Percentiles rank a stretch among this genome's conserved stretches.
Conservation (phyloP, 2,329 filamentous ascomycete genomes). For the Herpotrichia juniperi region DNA sequence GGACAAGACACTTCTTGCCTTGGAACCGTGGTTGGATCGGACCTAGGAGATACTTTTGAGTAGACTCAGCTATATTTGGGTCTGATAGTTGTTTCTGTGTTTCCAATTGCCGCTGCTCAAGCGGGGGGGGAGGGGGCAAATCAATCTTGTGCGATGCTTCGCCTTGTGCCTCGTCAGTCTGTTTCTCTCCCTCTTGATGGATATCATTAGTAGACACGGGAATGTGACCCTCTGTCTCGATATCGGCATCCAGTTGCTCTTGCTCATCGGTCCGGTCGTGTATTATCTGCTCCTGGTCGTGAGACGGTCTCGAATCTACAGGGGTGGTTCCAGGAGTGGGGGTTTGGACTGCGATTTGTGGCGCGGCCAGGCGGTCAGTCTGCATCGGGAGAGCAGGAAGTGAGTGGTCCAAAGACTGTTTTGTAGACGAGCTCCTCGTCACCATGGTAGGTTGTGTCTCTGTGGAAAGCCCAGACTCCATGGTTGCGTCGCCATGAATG, state of each 20-base stretch:
- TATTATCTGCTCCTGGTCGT: conserved; percentile 51
- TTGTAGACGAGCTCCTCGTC: conserved; percentile 40
- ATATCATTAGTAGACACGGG: conserved; percentile 60
- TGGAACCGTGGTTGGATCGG: conserved; percentile 78
- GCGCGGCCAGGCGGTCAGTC: conserved; percentile 38
- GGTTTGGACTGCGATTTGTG: conserved; percentile 51
- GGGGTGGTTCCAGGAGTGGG: conserved; percentile 52
- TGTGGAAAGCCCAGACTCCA: conserved; percentile 29
- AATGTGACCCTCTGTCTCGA: conserved; percentile 69
- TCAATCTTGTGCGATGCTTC: conserved; percentile 50
- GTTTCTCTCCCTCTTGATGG: conserved; percentile 45
- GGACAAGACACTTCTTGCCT: conserved; percentile 90
- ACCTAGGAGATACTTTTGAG: conserved; percentile 77
- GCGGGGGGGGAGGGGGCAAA: conserved; percentile 63
- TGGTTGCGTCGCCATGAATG: conserved; percentile 26
- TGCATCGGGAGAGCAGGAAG: conserved; percentile 36
- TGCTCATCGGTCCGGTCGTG: conserved; percentile 57
- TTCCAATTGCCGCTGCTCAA: conserved; percentile 52
- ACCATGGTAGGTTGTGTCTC: conserved; percentile 33
- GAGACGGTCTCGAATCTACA: conserved; percentile 39
- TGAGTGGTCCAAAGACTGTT: conserved; percentile 35
- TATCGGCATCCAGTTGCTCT: conserved; percentile 58
- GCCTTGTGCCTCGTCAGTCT: conserved; percentile 25
- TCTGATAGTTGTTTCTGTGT: conserved; percentile 48
- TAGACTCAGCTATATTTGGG: conserved; percentile 47